Conservation (phyloP, 257 asterid species). For the Jacaranda copaia region DNA sequence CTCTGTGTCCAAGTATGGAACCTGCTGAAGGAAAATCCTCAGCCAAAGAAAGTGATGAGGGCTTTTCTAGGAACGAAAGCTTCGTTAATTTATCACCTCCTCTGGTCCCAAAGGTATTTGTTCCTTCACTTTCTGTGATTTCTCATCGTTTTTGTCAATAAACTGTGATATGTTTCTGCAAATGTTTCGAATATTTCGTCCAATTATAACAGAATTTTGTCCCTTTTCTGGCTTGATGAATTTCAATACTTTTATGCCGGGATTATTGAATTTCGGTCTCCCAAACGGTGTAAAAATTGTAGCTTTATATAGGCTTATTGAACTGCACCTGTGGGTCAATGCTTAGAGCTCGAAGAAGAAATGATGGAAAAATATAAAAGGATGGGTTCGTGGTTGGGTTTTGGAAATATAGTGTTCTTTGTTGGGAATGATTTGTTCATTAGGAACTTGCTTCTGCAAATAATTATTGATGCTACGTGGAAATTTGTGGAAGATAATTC, state of each 20-base stretch:
- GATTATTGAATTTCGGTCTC: constrained; percentile 15
- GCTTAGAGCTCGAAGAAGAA: constrained; percentile 15
- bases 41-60: constrained; percentile 45
- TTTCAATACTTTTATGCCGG: neutral
- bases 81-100: constrained; percentile 38
- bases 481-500: neutral
- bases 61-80: constrained; percentile 34
- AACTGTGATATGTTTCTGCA: constrained; percentile 14
- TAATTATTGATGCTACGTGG: neutral
- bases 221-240: constrained; percentile 6
- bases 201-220: constrained; percentile 13
- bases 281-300: constrained; percentile 22
- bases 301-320: constrained; percentile 27
- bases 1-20: constrained; percentile 51
- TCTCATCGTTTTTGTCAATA: neutral
- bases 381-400: constrained; percentile 25
- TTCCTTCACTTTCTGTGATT: constrained; percentile 12
- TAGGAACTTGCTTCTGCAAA: neutral
- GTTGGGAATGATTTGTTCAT: neutral
- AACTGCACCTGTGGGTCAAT: constrained; percentile 14
- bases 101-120: constrained; percentile 44
- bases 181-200: constrained; percentile 27
- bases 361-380: neutral
- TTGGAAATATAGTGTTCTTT: constrained; percentile 7
- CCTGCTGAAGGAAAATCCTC: constrained; percentile 45